Evolutionary conservation across 495 filamentous ascomycete species (phyloP).

Genomic region (Lentithecium fluviatile): DNA sequence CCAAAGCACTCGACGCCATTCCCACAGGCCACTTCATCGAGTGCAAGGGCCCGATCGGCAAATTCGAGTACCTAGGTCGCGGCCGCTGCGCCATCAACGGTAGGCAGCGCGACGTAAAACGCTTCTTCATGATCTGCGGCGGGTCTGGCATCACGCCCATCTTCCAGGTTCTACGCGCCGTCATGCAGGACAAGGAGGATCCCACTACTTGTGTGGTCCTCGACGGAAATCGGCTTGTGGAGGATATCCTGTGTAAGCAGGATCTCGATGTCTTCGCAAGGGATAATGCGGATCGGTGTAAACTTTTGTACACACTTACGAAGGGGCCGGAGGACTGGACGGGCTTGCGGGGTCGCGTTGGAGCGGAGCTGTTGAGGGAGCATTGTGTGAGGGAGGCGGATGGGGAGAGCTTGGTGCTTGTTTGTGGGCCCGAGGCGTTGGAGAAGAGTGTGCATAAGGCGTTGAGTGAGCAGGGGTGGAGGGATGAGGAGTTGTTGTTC

Average conservation of each 20-base stretch:
- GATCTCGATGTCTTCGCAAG: slow-evolving; percentile 66
- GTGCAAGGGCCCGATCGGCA: slow-evolving; percentile 88
- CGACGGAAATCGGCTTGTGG: slow-evolving; percentile 74
- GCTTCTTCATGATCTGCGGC: slow-evolving; percentile 86
- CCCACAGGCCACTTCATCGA: slow-evolving; percentile 70
- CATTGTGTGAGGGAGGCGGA: slow-evolving; percentile 54
- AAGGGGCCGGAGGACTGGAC: slow-evolving; percentile 63
- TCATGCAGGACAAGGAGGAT: slow-evolving; percentile 62
- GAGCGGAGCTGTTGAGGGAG: slow-evolving; percentile 58
- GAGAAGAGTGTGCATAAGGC: slow-evolving; percentile 66
- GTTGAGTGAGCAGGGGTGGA: slow-evolving; percentile 71
- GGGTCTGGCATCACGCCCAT: slow-evolving; percentile 91
- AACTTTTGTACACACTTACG: slow-evolving; percentile 72
- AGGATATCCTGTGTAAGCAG: slow-evolving; percentile 80
- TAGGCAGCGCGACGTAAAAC: slow-evolving; percentile 56
- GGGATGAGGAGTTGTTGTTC: slow-evolving; percentile 76
- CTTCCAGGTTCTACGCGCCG: slow-evolving; percentile 80
- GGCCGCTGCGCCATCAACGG: slow-evolving; percentile 65
- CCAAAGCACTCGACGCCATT: slow-evolving; percentile 71
- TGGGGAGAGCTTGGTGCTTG: slow-evolving; percentile 62
- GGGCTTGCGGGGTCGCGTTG: slow-evolving; percentile 70
- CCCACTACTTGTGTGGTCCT: slow-evolving; percentile 67
- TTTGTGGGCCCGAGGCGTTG: slow-evolving; percentile 81
- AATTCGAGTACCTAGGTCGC: slow-evolving; percentile 75
- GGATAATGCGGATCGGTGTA: slow-evolving; percentile 55